These are phyloP conservation scores for Penicillium occitanis DNA, from an alignment of 2,329 filamentous ascomycete species.

Conservation along the genomic window DNA sequence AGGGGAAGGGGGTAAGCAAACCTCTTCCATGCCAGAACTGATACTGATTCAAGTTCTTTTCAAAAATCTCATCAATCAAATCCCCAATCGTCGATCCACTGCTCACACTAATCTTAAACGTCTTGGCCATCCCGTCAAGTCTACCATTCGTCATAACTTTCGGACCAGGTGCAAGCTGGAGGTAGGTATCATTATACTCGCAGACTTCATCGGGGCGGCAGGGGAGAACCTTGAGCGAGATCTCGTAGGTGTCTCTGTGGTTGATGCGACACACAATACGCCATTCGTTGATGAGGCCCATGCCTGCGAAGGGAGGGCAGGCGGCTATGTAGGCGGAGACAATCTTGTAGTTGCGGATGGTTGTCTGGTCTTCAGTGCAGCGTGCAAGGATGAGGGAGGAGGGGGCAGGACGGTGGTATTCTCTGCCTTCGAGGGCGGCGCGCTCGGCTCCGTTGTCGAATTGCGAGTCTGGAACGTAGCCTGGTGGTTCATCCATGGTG, in stretches of 20 bases:
- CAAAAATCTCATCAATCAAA: slow-evolving; percentile 6
- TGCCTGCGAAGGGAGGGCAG: not conserved
- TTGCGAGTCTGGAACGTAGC: not conserved
- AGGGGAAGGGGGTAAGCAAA: not conserved
- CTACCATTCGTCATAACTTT: not conserved
- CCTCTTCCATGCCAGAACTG: slow-evolving; percentile 7
- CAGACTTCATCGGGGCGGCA: not conserved
- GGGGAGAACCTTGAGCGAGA: not conserved
- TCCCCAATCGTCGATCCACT: slow-evolving; percentile 3
- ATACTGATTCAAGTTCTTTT: slow-evolving; percentile 10
- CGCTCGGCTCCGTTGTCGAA: not conserved
- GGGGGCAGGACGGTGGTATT: not conserved
- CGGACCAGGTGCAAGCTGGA: not conserved
- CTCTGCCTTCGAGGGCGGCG: not conserved
- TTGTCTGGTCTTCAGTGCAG: not conserved
- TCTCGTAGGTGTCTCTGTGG: not conserved
- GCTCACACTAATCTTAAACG: not conserved
- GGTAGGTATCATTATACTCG: not conserved
- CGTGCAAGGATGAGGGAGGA: not conserved
- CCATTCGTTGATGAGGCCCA: slow-evolving; percentile 10
- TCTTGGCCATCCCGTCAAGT: slow-evolving; percentile 11
- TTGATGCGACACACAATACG: not conserved
- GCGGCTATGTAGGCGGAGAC: slow-evolving; percentile 8
- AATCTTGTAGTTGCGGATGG: not conserved
- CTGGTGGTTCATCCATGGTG: not conserved